phyloP scores from a whole-genome alignment of 768 basidiomycete species.

The Calocera viscosa region DNA sequence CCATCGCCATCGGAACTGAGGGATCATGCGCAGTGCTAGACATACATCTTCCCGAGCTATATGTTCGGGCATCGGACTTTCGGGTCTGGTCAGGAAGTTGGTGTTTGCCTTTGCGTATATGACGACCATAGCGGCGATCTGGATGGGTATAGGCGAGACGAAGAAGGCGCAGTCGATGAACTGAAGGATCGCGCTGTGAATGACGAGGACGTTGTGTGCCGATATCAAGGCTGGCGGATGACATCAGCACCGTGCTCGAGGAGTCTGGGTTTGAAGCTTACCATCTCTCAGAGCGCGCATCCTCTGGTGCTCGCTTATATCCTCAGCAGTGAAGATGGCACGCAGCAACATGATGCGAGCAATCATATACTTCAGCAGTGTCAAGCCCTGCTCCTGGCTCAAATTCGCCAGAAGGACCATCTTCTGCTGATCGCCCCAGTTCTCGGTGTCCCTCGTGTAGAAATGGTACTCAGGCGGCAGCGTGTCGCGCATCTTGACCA shows the following conservation, averaged over 20 bases:
- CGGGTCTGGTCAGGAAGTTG: constrained; percentile 3
- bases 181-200: constrained; percentile 70
- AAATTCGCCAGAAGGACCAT: constrained; percentile 52
- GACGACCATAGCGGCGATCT: constrained; percentile 85
- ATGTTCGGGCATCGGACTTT: constrained; percentile 60
- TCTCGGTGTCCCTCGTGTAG: constrained; percentile 68
- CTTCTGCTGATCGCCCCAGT: constrained; percentile 56
- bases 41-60: constrained; percentile 70
- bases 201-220: constrained; percentile 74
- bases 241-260: neutral
- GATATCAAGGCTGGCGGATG: constrained; percentile 54
- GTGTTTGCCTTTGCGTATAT: constrained; percentile 38
- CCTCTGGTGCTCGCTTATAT: constrained; percentile 50
- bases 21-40: constrained; percentile 79
- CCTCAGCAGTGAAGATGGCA: constrained; percentile 66
- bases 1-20: constrained; percentile 86
- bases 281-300: constrained; percentile 68
- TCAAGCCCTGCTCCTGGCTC: constrained; percentile 69
- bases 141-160: constrained; percentile 75
- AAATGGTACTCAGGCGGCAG: constrained; percentile 59
- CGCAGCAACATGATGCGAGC: constrained; percentile 63
- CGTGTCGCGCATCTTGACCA: constrained; percentile 39
- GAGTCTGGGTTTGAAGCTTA: constrained; percentile 26
- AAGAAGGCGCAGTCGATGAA: constrained; percentile 83
- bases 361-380: constrained; percentile 71